Base-by-base conservation (phyloP, 164 flowering plant species). In the Saururus chinensis region DNA sequence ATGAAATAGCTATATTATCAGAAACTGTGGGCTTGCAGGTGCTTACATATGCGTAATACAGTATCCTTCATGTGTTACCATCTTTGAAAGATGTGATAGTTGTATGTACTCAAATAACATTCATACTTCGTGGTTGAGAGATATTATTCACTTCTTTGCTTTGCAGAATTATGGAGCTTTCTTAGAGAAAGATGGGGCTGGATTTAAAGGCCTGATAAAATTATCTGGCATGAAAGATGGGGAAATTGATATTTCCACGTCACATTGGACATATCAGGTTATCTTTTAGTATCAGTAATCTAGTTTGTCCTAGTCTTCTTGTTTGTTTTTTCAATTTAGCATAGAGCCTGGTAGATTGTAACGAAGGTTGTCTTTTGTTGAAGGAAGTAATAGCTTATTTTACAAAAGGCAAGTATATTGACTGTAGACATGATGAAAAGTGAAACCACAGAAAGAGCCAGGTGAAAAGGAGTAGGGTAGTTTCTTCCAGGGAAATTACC, bases 11-110 rank as follows among this genome's bases (percentile, higher is more conserved):
- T 9, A 52, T 89, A 60, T 70, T 92, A 62, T 80, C 96, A 59
- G 75, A 81, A 58, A 84, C 92, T 51, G 84, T 92, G 58, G 96
- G 96, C 64, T 82, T 92, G 78, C 96, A 89, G 96, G 96, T 89
- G 74, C n/a, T 37, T 17, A 1, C 30, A 24, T 55, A 0, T 9
- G 58, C 35, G 0, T 23, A 23, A 24, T 55, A 13, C 9, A 14
- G 16, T 55, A 21, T 23, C 10, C 23, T 55, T 16, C 10, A 11
- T 55, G 23, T 55, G 19, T 23, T 23, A 23, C 35, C 19, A n/a
- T 45, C 17, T 45, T 17, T 45, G 49, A 4, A 23, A 53, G 22
- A 53, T 53, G 23, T 53, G 8, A 4, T 20, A 4, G 20, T 9
- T 53, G 20, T 23, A 20, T 53, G 4, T 22, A 5, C 4, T 40